phyloP scores from a whole-genome alignment of 2,329 filamentous ascomycete genomes.

The Fusarium equiseti region DNA sequence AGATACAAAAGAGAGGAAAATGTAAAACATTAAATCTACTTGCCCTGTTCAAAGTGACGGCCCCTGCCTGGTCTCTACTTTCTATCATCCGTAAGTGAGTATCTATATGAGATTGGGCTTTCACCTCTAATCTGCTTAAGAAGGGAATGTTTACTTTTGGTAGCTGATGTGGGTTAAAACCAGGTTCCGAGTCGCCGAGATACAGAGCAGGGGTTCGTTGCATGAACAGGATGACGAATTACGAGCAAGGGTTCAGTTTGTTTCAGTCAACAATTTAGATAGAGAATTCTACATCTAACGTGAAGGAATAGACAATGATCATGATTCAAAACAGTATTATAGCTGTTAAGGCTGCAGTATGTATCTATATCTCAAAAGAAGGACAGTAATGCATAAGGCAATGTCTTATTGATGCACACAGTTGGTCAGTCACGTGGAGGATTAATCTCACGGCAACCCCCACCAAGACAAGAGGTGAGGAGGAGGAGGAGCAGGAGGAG shows the following conservation, averaged over 20 bases:
- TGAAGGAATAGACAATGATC: background rate
- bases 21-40: constrained; percentile 18
- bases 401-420: constrained; percentile 36
- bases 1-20: constrained; percentile 35
- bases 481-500: constrained; percentile 15
- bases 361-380: background rate
- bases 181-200: constrained; percentile 17
- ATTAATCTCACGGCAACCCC: constrained; percentile 50
- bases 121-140: background rate
- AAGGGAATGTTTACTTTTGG: background rate
- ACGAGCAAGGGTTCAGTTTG: constrained; percentile 1
- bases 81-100: background rate
- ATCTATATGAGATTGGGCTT: background rate
- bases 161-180: constrained; percentile 3
- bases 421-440: constrained; percentile 49
- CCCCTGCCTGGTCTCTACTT: background rate
- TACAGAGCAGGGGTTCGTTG: constrained; percentile 17
- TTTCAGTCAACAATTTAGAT: background rate
- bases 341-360: background rate
- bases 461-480: constrained; percentile 45
- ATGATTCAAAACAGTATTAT: background rate
- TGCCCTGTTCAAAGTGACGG: background rate
- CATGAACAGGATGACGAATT: constrained; percentile 28
- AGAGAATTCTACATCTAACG: background rate
- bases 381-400: background rate